Base-by-base conservation (phyloP, 129 eudicot genomes). In the Cynara cardunculus region DNA sequence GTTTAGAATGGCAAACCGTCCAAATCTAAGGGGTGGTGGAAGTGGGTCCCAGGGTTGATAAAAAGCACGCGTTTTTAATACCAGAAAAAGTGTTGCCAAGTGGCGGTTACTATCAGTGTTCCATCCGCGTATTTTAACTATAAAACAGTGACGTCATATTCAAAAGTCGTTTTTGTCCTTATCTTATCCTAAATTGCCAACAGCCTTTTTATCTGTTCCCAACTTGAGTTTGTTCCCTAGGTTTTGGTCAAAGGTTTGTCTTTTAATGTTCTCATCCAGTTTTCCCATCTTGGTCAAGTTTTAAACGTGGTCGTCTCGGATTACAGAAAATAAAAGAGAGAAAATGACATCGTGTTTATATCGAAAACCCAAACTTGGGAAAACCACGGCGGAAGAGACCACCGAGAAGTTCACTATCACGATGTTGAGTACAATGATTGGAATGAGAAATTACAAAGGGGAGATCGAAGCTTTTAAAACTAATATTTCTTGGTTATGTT, bases 1-100 rank as follows among this genome's bases (percentile, higher is more conserved):
- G 77, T 65, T 59, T 41, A 44, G 35, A 14, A 73, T 28, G 13
- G 12, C 25, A 73, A 73, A 25, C 77, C 77, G 77, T 19, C 65
- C 64, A 73, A 41, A 41, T 73, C 77, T 24, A 4, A 7, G n/a
- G 37, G 77, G 62, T 27, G 77, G 77, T 73, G 65, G 65, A 73
- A 39, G 32, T 41, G 12, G 77, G 64, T 0, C 77, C 65, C 77
- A 25, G 0, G 32, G 3, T 73, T 44, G 10, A 35, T 72, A 28
- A 70, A 31, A 41, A 44, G 28, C 77, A 73, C 77, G 62, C 77
- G 77, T 73, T 44, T 44, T 25, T 56, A 44, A 3, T 73, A 22
- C 21, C 31, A 39, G 2, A 9, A 34, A 9, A 34, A 35, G 19
- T 72, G 75, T 7, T 35, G 59, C 21, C 77, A 73, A 14, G 77